Evolutionary conservation across 1,284 basidiomycete species (phyloP).

Genomic region (Tilletia horrida): DNA sequence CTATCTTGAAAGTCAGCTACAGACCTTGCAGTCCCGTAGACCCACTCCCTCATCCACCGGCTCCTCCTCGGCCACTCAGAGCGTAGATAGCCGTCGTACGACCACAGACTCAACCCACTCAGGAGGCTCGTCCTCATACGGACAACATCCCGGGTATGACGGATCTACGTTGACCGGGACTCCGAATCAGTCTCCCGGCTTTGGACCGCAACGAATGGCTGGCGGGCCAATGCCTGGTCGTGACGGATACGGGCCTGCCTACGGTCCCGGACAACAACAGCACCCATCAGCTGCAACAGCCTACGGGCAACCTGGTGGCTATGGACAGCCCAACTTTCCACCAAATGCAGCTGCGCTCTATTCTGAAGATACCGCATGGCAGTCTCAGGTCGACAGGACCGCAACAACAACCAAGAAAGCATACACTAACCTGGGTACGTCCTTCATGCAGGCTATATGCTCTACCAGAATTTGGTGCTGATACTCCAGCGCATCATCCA

Average conservation of each 20-base stretch:
- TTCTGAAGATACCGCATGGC: slow-evolving; percentile 30
- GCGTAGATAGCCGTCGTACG: background rate
- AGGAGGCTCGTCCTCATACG: background rate
- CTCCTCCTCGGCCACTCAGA: slow-evolving; percentile 55
- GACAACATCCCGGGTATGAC: slow-evolving; percentile 1
- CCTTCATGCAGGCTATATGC: background rate
- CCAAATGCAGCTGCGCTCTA: slow-evolving; percentile 3
- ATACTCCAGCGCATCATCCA: background rate
- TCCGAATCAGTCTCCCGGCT: slow-evolving; percentile 27
- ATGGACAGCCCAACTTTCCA: background rate
- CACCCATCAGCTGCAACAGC: background rate
- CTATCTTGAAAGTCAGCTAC: slow-evolving; percentile 82
- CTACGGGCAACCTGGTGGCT: slow-evolving; percentile 20
- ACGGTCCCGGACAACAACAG: slow-evolving; percentile 12
- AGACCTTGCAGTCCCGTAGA: slow-evolving; percentile 71
- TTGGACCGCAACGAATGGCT: slow-evolving; percentile 26
- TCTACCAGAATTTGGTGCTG: background rate
- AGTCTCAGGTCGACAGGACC: slow-evolving; percentile 39
- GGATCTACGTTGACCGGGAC: slow-evolving; percentile 24
- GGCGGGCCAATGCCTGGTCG: slow-evolving; percentile 35
- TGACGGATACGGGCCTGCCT: slow-evolving; percentile 28
- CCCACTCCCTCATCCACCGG: slow-evolving; percentile 40
- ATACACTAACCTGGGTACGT: slow-evolving; percentile 44
- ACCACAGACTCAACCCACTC: background rate
- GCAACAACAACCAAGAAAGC: slow-evolving; percentile 44